Evolutionary conservation across 176 grass and related monocot species (phyloP), one percentile per base, ranked within the genome.

Genomic region (Saccharum spontaneum): DNA sequence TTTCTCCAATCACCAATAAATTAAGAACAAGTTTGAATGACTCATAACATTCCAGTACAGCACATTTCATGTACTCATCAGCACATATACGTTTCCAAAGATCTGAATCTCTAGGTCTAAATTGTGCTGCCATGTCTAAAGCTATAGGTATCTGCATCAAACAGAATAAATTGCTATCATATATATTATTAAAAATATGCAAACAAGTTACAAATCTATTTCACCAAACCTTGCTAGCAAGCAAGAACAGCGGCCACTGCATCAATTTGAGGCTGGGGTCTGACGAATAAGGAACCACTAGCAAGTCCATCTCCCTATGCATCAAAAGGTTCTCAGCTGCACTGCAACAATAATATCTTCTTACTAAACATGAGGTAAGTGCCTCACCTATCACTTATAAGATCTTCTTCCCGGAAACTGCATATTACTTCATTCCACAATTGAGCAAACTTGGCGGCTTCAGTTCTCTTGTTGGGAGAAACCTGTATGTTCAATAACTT

Each of bases 21-120:
- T 94, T 88, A 82, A 98, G 93, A 71, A 98, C 93, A 66, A 95
- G 93, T 90, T 98, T 98, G 77, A 94, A 95, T 48, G 96, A 98
- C 59, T 98, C 96, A 1, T 98, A 98, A 81, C 93, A 98, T 92
- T 98, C 96, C 49, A 98, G 75, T 43, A 98, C 93, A 81, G 91
- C 93, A 74, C 93, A 98, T 87, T 98, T 98, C 96, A 98, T 95
- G 86, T 98, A 98, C 78, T 98, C 96, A 67, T 98, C 96, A 37
- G 89, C 91, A 82, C 93, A 98, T 76, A 98, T 98, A 43, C 96
- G 89, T 79, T 84, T 98, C 96, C 96, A 98, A 70, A 98, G 89
- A 92, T 98, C 96, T 11, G 80, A 95, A 84, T 98, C 96, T 77
- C 83, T 98, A 26, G 96, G 85, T 69, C 93, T 81, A 85, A 98